Evolutionary conservation across 1,139 yeast species (phyloP).

Genomic region (Hyphopichia khmerensis): DNA sequence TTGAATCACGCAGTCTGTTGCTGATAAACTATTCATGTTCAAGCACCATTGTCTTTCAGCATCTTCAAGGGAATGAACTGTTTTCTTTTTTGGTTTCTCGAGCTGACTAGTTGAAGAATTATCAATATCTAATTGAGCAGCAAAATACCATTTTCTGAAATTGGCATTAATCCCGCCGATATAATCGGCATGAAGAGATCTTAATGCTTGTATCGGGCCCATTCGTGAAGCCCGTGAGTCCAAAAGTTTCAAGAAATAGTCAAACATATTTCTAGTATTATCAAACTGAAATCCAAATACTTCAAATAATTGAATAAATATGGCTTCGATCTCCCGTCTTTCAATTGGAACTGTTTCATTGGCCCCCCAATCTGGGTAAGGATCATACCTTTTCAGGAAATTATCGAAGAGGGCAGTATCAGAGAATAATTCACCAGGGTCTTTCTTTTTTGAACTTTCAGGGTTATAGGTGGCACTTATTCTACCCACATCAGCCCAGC

Average conservation of each 20-base stretch:
- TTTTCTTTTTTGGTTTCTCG: conserved; percentile 22
- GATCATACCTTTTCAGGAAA: conserved; percentile 41
- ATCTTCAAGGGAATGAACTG: conserved; percentile 59
- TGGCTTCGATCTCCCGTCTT: conserved; percentile 51
- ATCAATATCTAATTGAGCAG: conserved; percentile 85
- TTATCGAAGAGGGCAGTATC: conserved; percentile 41
- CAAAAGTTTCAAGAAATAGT: conserved; percentile 56
- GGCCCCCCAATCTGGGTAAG: conserved; percentile 61
- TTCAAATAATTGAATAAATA: conserved; percentile 50
- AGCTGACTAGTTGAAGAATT: conserved; percentile 27
- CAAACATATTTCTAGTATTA: conserved; percentile 63
- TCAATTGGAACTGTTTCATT: conserved; percentile 56
- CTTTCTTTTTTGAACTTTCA: conserved; percentile 16
- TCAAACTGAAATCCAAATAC: conserved; percentile 71
- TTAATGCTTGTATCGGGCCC: conserved; percentile 52
- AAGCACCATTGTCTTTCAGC: conserved; percentile 78
- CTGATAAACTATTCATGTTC: conserved; percentile 54
- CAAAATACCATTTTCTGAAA: conserved; percentile 94
- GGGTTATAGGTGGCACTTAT: conserved; percentile 25
- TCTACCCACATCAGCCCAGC: conserved; percentile 42
- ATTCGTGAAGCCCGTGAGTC: conserved; percentile 73
- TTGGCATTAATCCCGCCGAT: conserved; percentile 92
- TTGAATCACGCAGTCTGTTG: conserved; percentile 61
- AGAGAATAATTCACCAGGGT: conserved; percentile 32
- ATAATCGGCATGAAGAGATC: conserved; percentile 67